Evolutionary conservation across 1,284 basidiomycete genomes (phyloP), one percentile per base, ranked within the genome.

Genomic region (Macrocystidia cucumis): DNA sequence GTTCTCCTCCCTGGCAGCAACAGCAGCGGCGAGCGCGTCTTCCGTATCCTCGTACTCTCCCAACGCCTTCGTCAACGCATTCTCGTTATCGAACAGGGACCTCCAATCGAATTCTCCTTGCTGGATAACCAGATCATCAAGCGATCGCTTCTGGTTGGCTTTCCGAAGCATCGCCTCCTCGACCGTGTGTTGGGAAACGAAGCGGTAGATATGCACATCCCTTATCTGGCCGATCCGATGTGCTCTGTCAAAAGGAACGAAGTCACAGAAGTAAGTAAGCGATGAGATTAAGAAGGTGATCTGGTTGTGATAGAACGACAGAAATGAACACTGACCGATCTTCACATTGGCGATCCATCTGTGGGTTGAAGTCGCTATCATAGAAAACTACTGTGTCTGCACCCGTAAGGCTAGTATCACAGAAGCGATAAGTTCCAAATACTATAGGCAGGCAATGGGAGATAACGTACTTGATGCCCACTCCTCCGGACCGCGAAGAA

Each of bases 381-480:
- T 96, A 97, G 60, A 93, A 95, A 35, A 97, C 74, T 45, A 98
- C 93, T 0, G 91, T 96, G 55, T 97, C 91, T 11, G 93, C 93
- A n/a, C 93, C 93, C 6, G 93, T 93, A 39, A 93, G 61, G 51
- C 85, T 89, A 50, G n/a, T 21, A 9, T 26, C 40, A 34, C 11
- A 28, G 20, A 35, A 40, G 33, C 26, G 35, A 19, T 28, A 12
- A 36, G 24, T 23, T 30, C 12, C 29, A 25, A 7, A 8, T 17
- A 4, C 37, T 18, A 5, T 30, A 26, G 19, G 24, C 12, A 19
- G 24, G 30, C 5, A 20, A 34, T 23, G 26, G 14, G 27, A 40
- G 21, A 25, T 29, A 2, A 62, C 80, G 46, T 50, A 89, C 85
- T 98, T 98, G 64, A 98, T 96, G 11, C 93, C 95, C 31, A 98